Base-by-base conservation (phyloP, 2,329 filamentous ascomycete genomes). In the Phaeoacremonium minimum region DNA sequence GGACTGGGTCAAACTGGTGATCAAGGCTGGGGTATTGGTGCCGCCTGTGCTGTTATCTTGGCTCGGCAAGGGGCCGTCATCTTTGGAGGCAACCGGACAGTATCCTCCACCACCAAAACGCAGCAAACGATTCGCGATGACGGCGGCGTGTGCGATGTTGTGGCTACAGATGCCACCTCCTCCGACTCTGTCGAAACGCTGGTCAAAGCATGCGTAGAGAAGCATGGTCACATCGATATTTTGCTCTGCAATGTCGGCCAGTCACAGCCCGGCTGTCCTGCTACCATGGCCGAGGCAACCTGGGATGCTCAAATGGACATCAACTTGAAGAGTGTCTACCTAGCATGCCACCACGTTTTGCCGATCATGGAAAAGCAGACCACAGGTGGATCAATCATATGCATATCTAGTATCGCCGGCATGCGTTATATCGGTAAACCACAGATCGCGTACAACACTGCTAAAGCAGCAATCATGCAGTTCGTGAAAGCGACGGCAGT, bases 231-330 rank as follows among this genome's bases (percentile, higher is more conserved):
- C 6, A 71, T 80, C 36, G 77, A 82, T 43, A 73, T 82, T 15
- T 56, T 82, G 1, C 51, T 83, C 13, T 79, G 78, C 44, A 80
- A 80, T 35, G 77, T 80, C 4, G 78, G 77, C 3, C 67, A 67
- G 35, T 73, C 68, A 1, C 73, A 79, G 40, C 67, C 22, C n/a
- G 22, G 22, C 9, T 62, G 63, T 18, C 67, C 74, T 1, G 73
- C 64, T 0, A 55, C 51, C 0, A 69, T 78, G 60, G 31, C 38
- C 0, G 73, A 78, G 36, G 59, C 63, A 2, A 46, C 60, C 0
- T 79, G 73, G 74, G 67, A 77, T 44, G 40, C 55, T 0, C 75
- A 79, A 41, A 63, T 74, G 34, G 64, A 71, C 8, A 51, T 78
- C 28, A 79, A 79, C 44, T 56, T 80, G 14, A 77, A 77, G 46